Conservation (phyloP, 129 eudicot genomes). For the Gnaphalium uliginosum region DNA sequence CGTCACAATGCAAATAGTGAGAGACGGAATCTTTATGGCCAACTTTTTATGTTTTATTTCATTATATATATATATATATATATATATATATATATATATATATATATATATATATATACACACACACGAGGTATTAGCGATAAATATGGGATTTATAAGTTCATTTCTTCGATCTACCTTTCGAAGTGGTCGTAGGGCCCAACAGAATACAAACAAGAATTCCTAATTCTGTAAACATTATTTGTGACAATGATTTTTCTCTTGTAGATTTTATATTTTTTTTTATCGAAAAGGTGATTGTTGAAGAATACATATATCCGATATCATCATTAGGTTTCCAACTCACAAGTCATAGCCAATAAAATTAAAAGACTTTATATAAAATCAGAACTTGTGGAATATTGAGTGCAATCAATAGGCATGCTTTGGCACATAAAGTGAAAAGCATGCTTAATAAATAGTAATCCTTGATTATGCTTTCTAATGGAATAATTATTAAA, state of each 20-base stretch:
- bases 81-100: too few species aligned
- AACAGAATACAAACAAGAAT: not conserved
- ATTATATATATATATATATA: too few species aligned
- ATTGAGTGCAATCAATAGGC: slow-evolving; percentile 22
- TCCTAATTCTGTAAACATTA: not conserved
- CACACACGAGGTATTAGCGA: too few species aligned
- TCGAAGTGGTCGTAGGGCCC: too few species aligned
- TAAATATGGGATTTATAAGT: too few species aligned
- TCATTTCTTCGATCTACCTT: too few species aligned
- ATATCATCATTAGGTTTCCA: not conserved
- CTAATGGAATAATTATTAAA: slow-evolving; percentile 7
- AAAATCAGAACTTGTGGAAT: not conserved
- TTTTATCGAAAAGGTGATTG: too few species aligned
- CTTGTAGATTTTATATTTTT: not conserved
- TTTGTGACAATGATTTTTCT: not conserved
- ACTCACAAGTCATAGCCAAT: too few species aligned
- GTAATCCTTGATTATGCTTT: slow-evolving; percentile 29
- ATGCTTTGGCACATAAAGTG: slow-evolving; percentile 30
- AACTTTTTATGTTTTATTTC: too few species aligned
- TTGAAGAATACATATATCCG: not conserved
- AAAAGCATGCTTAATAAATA: slow-evolving; percentile 34
- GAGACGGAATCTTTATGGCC: too few species aligned
- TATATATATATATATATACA: too few species aligned
- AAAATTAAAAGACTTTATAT: not conserved
- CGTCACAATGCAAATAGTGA: too few species aligned